Base-by-base conservation (phyloP, 2,329 filamentous ascomycete species). In the Lomentospora prolificans region DNA sequence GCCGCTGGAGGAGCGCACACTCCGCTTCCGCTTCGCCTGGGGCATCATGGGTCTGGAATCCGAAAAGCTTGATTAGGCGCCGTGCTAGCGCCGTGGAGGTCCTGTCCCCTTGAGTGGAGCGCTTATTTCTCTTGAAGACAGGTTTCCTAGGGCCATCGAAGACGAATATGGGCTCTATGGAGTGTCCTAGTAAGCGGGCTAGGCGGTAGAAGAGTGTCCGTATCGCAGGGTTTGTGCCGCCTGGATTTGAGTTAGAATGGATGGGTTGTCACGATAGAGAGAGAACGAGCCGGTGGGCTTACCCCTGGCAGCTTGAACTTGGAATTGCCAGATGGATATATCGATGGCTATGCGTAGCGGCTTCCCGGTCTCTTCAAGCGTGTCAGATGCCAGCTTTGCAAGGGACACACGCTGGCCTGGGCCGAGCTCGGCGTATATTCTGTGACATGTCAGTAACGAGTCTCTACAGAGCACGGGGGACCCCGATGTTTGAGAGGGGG, bases 21-120 rank as follows among this genome's bases (percentile, higher is more conserved):
- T 99, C 94, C 1, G 94, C 94, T 67, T 99, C 94, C 3, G 92
- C 94, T 67, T 99, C 94, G 8, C 94, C 94, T 0, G 92, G 94
- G 4, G 94, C 94, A 64, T 90, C 83, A 67, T 97, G 90, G 51
- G 81, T 80, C 1, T 84, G 81, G 64, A 95, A 95, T 1, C 87
- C 90, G 68, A 97, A 96, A 1, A 94, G 75, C 52, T 85, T 84
- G 50, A 97, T 83, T 4, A 97, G 72, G 51, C 87, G 83, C 70
- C 96, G 96, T 1, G 89, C 90, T 58, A 90, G 82, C 48, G 87
- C 84, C 36, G 84, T 82, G 60, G 89, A 78, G 57, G 90, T 74
- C 56, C 80, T 77, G 64, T 86, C 81, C 53, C 88, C 78, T 63
- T 81, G 72, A 0, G 80, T 77, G 0, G 84, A 84, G 60, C 77